A percentile compares a stretch with the other conserved stretches of the same genome.
Conservation (phyloP, 78 protist species). For the Ministeria vibrans region DNA sequence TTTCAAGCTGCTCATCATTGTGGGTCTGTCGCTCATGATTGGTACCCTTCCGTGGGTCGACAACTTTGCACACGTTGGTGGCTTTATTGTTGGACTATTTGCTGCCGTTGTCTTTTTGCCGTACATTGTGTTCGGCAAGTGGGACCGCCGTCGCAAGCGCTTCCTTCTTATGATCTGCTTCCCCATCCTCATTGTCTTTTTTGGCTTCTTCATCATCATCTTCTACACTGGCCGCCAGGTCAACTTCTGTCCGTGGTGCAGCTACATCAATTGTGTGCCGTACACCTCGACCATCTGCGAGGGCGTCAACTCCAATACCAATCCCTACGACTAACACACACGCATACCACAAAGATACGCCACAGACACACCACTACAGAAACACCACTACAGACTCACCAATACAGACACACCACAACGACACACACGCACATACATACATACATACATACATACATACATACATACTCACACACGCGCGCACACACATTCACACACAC, state of each 20-base stretch:
- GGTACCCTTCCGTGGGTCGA: slow-evolving; percentile 14
- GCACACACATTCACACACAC: no score
- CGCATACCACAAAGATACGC: no score
- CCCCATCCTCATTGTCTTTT: slow-evolving; percentile 1
- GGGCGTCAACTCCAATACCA: not conserved
- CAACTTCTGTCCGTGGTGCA: slow-evolving; percentile 3
- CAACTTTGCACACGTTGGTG: slow-evolving; percentile 31
- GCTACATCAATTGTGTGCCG: slow-evolving; percentile 31
- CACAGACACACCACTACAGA: not conserved
- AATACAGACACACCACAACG: not conserved
- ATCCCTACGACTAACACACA: not conserved
- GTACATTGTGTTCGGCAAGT: slow-evolving; percentile 37
- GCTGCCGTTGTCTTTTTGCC: slow-evolving; percentile 35
- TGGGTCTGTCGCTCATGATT: not conserved
- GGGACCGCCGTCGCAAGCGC: slow-evolving; percentile 25
- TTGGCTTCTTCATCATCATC: not conserved
- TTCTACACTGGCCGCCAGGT: not conserved
- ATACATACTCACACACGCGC: not conserved
- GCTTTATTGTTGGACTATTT: slow-evolving; percentile 1
- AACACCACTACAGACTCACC: not conserved
- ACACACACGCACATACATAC: not conserved
- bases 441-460: not conserved
- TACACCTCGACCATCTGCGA: slow-evolving; percentile 16
- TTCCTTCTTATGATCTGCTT: not conserved
- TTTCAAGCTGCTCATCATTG: not conserved